A percentile compares a stretch with the other conserved stretches of the same genome.
Evolutionary conservation across 2,329 filamentous ascomycete genomes (phyloP).

Genomic region (Cytospora schulzeri): DNA sequence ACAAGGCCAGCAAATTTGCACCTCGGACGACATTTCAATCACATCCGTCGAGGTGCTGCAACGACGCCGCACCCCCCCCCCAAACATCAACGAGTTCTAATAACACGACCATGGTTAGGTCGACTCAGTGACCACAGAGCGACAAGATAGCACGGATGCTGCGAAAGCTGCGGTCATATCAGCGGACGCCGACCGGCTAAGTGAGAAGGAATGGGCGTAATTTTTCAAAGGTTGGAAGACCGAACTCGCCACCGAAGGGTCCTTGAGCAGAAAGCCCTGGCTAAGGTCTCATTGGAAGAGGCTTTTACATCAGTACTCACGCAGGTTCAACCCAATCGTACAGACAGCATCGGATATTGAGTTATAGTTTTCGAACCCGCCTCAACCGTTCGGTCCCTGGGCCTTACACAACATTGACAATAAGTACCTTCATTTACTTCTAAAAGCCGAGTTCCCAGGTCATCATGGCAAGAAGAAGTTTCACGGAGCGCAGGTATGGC

Average conservation of each 20-base stretch:
- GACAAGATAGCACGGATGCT: too few species aligned
- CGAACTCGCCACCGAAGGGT: not conserved
- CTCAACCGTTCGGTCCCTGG: not conserved
- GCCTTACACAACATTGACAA: not conserved
- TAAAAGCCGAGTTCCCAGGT: not conserved
- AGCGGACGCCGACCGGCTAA: not conserved
- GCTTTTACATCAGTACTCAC: not conserved
- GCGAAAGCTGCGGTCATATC: not conserved
- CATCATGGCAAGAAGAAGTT: not conserved
- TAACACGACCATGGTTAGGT: not conserved
- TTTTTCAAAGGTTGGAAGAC: not conserved
- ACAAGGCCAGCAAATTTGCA: not conserved
- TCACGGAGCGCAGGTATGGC: too few species aligned
- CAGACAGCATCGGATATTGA: not conserved
- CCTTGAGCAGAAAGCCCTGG: too few species aligned
- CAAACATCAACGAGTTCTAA: not conserved
- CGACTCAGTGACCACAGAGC: not conserved
- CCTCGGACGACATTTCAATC: not conserved
- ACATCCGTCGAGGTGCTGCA: not conserved
- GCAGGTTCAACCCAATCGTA: not conserved
- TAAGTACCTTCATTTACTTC: not conserved
- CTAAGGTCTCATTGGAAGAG: not conserved
- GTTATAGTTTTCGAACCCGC: not conserved
- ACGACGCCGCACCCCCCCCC: not conserved
- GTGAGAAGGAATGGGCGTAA: not conserved